Evolutionary conservation across 1,284 basidiomycete genomes (phyloP), one percentile per base, ranked within the genome.

Genomic region (Afroboletus lepidellus): DNA sequence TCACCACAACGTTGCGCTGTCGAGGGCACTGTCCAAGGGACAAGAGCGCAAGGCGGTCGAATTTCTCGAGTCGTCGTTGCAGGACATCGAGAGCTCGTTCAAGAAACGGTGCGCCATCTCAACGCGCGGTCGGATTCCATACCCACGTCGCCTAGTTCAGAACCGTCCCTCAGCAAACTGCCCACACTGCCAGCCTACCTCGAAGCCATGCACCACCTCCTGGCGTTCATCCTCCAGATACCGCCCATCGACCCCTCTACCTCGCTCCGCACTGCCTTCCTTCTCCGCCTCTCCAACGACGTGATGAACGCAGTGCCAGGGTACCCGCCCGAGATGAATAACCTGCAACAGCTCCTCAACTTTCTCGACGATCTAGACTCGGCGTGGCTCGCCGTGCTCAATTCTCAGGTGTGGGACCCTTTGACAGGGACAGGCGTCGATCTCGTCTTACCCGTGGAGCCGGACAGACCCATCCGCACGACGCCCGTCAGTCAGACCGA

Each of bases 251-350:
- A 81, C 52, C 82, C 84, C 1, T 88, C 87, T 3, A 78, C 82
- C 2, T 72, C 81, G 11, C 73, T 90, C 9, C 79, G 88, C 8
- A 82, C 74, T 6, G 74, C 80, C 2, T 79, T 83, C 53, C 74
- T 90, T 18, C 79, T 90, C 25, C 82, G 81, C 21, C 72, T 89
- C n/a, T 87, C 85, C 2, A 80, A 80, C 52, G 87, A 90, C 44
- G 73, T 80, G 16, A 71, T 90, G 57, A 70, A 66, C 49, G 73
- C 80, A 9, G 77, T 87, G 12, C 70, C 77, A 3, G 84, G 85
- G 5, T 90, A 90, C 61, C 64, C 70, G 3, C 74, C 77, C 6
- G 64, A 72, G 39, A 54, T 67, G 21, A 63, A 72, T 15, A 69
- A 72, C 18, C 69, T 89, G 8, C 72, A 71, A 27, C 70, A 76